These are phyloP conservation scores for Apodospora peruviana DNA, from an alignment of 495 filamentous ascomycete genomes.

Conservation along the genomic window DNA sequence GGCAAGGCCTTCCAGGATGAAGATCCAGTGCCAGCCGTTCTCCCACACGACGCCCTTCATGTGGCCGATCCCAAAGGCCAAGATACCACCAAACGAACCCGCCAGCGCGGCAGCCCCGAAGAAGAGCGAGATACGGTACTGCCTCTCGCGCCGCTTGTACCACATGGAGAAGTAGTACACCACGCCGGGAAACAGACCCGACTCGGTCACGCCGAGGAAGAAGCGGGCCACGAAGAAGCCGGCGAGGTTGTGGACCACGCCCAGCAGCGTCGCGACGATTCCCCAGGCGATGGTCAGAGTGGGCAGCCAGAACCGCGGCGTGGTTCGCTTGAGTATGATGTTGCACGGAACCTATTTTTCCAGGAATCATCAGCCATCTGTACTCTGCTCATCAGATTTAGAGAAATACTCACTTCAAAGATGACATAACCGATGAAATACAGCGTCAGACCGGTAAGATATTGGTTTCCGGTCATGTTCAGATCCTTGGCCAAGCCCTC, in stretches of 20 bases:
- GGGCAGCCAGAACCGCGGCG: constrained; percentile 54
- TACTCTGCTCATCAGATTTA: too few species aligned
- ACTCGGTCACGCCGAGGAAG: constrained; percentile 52
- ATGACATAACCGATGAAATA: constrained; percentile 76
- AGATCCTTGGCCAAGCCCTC: constrained; percentile 62
- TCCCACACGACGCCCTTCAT: constrained; percentile 60
- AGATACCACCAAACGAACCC: constrained; percentile 73
- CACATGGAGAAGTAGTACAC: constrained; percentile 84
- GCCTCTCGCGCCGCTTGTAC: constrained; percentile 66
- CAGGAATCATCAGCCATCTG: neutral
- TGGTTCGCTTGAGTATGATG: constrained; percentile 65
- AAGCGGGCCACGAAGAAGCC: constrained; percentile 61
- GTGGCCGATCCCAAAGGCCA: constrained; percentile 58
- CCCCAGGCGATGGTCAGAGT: constrained; percentile 44
- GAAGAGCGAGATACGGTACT: constrained; percentile 70
- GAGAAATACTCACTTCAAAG: constrained; percentile 27
- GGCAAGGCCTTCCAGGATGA: constrained; percentile 68
- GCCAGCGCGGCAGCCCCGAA: constrained; percentile 69
- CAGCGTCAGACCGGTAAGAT: constrained; percentile 64
- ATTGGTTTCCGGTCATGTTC: constrained; percentile 66
- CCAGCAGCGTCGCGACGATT: constrained; percentile 65
- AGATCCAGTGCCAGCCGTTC: constrained; percentile 81
- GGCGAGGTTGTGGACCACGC: constrained; percentile 59
- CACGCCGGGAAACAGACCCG: constrained; percentile 66
- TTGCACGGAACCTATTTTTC: constrained; percentile 58